Conservation (phyloP, 768 basidiomycete species). For the Agrocybe praecox region DNA sequence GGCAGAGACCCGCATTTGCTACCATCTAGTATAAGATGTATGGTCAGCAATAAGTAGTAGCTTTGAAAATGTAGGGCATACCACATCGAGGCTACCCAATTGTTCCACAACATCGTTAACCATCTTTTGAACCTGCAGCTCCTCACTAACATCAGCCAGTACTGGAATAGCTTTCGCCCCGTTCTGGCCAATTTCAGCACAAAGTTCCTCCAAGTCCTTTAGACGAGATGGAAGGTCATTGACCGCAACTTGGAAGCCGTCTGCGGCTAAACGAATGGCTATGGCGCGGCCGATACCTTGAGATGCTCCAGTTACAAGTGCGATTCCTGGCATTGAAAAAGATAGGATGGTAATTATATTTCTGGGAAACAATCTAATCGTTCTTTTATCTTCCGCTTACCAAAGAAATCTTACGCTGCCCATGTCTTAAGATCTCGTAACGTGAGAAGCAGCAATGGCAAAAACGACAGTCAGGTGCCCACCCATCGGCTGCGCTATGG, state of each 20-base stretch:
- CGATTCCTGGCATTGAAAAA: slow-evolving; percentile 21
- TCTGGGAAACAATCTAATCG: neutral
- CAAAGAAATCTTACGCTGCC: no score
- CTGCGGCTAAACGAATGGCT: slow-evolving; percentile 45
- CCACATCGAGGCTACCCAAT: slow-evolving; percentile 52
- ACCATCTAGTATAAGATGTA: slow-evolving; percentile 35
- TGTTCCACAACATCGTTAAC: slow-evolving; percentile 29
- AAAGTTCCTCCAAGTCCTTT: slow-evolving; percentile 27
- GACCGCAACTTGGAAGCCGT: slow-evolving; percentile 49
- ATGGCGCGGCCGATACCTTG: slow-evolving; percentile 53
- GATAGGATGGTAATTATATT: neutral
- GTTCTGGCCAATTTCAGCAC: slow-evolving; percentile 25
- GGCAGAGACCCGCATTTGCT: slow-evolving; percentile 44
- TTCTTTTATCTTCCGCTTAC: no score
- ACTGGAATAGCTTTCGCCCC: slow-evolving; percentile 23
- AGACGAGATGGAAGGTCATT: slow-evolving; percentile 39
- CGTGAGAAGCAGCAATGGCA: no score
- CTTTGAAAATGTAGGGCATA: slow-evolving; percentile 20
- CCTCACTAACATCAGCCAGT: slow-evolving; percentile 41
- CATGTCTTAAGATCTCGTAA: no score
- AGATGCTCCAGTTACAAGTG: slow-evolving; percentile 36
- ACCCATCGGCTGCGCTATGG: no score
- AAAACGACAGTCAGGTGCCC: no score
- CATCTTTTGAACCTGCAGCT: slow-evolving; percentile 43
- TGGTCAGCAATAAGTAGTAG: neutral